Evolutionary conservation across 768 basidiomycete genomes (phyloP), one percentile per base, ranked within the genome.

Genomic region (Roridomyces roridus): DNA sequence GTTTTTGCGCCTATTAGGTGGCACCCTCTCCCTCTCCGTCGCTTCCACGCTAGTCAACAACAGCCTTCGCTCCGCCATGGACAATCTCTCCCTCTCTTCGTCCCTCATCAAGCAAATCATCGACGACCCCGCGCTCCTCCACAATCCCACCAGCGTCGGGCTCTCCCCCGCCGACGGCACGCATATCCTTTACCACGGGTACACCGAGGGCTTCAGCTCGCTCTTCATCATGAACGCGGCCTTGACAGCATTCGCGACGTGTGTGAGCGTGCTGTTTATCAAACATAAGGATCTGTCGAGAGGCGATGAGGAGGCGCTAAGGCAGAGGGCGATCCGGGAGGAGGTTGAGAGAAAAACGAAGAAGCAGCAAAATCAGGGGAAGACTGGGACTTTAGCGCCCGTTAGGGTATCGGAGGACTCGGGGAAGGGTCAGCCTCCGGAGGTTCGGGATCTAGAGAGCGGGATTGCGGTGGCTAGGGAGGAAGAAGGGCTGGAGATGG

Each of bases 1-100:
- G 86, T 89, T 91, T 60, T 75, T 89, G 45, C 80, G 89, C 14
- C 73, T 85, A 51, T 73, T 92, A 4, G 91, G 90, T 18, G 89
- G 89, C 17, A 86, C 89, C 0, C 65, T 93, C 4, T 77, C 84
- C 5, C 78, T 91, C 1, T 85, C 89, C 1, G 74, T 88, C 24
- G 85, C 81, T 5, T 78, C 82, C 0, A 82, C 87, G 2, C 73
- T 89, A 41, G 79, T 89, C 77, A 85, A 85, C 65, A 84, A 85
- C 62, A 75, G 79, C 10, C 72, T 85, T 18, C 75, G 74, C 14
- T 59, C 65, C 24, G 69, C 76, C 9, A 82, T 82, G 74, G 64
- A 64, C 24, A 46, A 65, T 0, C 68, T 84, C 28, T 59, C 66
- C 3, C 68, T 84, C 11, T 65, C 81, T 1, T 34, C 71, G 0